Evolutionary conservation across 768 basidiomycete genomes (phyloP).

Genomic region (Mycena crocata): DNA sequence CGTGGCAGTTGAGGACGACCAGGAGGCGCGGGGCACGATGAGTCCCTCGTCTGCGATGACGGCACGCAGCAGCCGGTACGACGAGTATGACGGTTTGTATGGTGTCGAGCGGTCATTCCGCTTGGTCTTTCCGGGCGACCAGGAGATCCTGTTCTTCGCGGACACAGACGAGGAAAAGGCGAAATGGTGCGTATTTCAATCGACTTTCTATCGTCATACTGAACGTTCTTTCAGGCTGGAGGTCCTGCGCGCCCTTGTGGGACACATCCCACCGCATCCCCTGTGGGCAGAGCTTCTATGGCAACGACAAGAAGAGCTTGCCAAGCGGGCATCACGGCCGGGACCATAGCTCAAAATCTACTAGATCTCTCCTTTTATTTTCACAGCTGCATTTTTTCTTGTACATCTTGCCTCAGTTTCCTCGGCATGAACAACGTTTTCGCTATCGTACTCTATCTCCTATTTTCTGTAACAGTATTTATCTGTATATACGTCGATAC

Average conservation of each 20-base stretch:
- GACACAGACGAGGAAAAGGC: constrained; percentile 91
- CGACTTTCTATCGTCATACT: constrained; percentile 19
- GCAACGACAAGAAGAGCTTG: constrained; percentile 76
- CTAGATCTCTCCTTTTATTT: constrained; percentile 18
- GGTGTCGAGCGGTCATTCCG: constrained; percentile 88
- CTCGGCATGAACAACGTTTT: constrained; percentile 4
- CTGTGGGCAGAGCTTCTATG: constrained; percentile 93
- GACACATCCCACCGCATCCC: constrained; percentile 91
- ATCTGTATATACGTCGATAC: constrained; percentile 37
- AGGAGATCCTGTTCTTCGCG: constrained; percentile 91
- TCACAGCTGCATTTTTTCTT: constrained; percentile 10
- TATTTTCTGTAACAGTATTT: constrained; percentile 33
- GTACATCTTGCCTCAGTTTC: constrained; percentile 19
- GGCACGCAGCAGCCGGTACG: constrained; percentile 52
- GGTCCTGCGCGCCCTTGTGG: constrained; percentile 85
- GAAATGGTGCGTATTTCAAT: constrained; percentile 72
- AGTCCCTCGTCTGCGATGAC: constrained; percentile 56
- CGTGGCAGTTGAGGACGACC: constrained; percentile 79
- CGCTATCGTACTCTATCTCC: constrained; percentile 22
- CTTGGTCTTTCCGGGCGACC: constrained; percentile 78
- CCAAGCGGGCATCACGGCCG: constrained; percentile 45
- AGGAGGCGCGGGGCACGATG: constrained; percentile 63
- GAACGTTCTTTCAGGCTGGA: constrained; percentile 71
- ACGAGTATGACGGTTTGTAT: constrained; percentile 73
- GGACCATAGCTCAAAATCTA: constrained; percentile 20